Evolutionary conservation across 345 rosid species (phyloP).

Genomic region (Hypericum perforatum): DNA sequence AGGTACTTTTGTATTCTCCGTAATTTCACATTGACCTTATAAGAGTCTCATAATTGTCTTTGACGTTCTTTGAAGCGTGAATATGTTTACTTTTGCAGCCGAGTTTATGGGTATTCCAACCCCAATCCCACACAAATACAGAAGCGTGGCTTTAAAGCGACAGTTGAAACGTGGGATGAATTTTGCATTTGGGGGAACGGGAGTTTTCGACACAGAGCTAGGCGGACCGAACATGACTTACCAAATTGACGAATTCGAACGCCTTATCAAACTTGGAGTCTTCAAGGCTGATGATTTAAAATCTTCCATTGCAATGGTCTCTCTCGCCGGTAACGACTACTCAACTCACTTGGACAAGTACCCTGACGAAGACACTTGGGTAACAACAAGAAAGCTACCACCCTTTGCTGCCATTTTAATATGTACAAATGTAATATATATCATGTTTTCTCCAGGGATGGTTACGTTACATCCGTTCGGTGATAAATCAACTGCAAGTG

Average conservation of each 20-base stretch:
- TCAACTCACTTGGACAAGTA: slow-evolving; percentile 25
- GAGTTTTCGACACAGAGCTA: slow-evolving; percentile 47
- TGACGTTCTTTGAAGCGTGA: not conserved
- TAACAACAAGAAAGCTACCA: no score
- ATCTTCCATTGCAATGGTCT: slow-evolving; percentile 45
- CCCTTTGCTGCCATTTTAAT: no score
- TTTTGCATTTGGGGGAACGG: slow-evolving; percentile 76
- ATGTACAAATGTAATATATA: no score
- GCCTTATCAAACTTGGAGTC: slow-evolving; percentile 22
- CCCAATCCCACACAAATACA: slow-evolving; percentile 55
- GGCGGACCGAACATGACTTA: slow-evolving; percentile 57
- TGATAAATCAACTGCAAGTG: slow-evolving; percentile 39
- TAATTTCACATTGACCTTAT: not conserved
- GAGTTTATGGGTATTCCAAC: slow-evolving; percentile 42
- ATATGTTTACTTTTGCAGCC: slow-evolving; percentile 32
- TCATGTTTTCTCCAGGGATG: slow-evolving; percentile 31
- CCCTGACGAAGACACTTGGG: slow-evolving; percentile 7
- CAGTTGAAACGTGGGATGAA: slow-evolving; percentile 49
- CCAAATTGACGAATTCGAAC: slow-evolving; percentile 52
- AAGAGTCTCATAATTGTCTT: not conserved
- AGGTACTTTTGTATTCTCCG: slow-evolving; percentile 19
- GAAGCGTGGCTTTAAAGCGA: slow-evolving; percentile 18
- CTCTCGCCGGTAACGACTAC: slow-evolving; percentile 76
- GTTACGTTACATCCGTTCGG: slow-evolving; percentile 25
- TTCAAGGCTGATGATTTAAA: slow-evolving; percentile 27